Evolutionary conservation across 192 early-diverging fungal species (phyloP), one percentile per base, ranked within the genome.

Genomic region (Coemansia sp.): DNA sequence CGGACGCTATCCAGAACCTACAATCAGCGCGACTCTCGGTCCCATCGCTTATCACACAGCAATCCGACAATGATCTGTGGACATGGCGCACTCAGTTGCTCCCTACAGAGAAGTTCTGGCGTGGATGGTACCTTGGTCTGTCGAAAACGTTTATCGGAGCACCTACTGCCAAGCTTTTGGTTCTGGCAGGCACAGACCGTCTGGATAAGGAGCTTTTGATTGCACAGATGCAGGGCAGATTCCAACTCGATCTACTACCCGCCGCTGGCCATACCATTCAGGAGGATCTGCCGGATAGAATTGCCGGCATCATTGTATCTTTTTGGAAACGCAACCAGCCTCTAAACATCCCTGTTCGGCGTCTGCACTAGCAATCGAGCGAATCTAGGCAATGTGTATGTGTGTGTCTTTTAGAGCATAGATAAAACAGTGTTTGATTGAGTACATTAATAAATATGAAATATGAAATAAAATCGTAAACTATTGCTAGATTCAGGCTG

Each of bases 171-270:
- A 87, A 84, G 26, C 50, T 89, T 13, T 64, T 91, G 18, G 53
- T 91, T 4, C 55, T 91, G 9, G 87, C 88, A 3, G 86, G 82
- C 8, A 81, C 87, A 0, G 88, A 90, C 68, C 72, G 87, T 25
- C 52, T 90, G 58, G 88, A 90, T 46, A 90, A 83, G 45, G 73
- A 82, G 14, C 72, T 90, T 36, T 81, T 81, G 44, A 88, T 90
- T 64, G 87, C 79, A 0, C 87, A 89, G 49, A 90, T 90, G 88
- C 88, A 90, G 66, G 88, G 82, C 65, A 88, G 87, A 66, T 90
- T 89, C 51, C 88, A 90, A 59, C 51, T 90, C 34, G 50, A 81
- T 20, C 65, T 90, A 0, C 72, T 89, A 17, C 83, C 80, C 0
- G 84, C 85, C 3, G 76, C 81, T 11, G 87, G 87, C 11, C 88